These are phyloP conservation scores for Rubia peregrina DNA, from an alignment of 305 asterid genomes.

Conservation along the genomic window DNA sequence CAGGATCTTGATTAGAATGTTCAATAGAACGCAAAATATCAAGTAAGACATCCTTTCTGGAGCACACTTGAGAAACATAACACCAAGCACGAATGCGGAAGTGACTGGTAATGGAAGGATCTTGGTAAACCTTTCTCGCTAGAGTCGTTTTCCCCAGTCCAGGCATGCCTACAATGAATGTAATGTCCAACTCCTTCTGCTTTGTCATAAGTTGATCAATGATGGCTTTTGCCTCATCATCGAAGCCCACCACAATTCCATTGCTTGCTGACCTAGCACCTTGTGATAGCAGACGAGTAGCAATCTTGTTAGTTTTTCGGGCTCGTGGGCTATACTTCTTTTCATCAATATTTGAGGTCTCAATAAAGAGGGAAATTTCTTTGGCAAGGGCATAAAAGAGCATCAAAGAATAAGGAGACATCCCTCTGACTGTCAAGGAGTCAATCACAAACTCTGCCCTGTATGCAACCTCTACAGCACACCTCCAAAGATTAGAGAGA, in stretches of 20 bases:
- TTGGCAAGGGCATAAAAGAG: conserved; percentile 1
- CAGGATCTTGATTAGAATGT: neutral
- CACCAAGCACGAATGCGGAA: conserved; percentile 5
- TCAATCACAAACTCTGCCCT: conserved; percentile 7
- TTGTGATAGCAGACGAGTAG: conserved; percentile 2
- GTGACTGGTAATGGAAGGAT: neutral
- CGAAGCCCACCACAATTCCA: conserved; percentile 2
- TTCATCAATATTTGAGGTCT: neutral
- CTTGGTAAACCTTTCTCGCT: conserved; percentile 2
- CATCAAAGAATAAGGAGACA: conserved; percentile 2
- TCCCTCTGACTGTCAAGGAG: neutral
- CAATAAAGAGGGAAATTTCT: neutral
- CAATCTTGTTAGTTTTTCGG: neutral
- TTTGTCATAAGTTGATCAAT: conserved; percentile 1
- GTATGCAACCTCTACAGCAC: conserved; percentile 6
- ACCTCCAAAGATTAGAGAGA: neutral
- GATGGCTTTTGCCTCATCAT: conserved; percentile 3
- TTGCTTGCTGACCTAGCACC: neutral
- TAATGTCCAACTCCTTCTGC: conserved; percentile 2
- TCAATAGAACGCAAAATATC: conserved; percentile 7
- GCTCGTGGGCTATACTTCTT: neutral
- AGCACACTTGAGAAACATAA: neutral
- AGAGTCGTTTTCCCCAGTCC: conserved; percentile 2
- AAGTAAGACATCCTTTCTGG: neutral
- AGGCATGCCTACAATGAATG: conserved; percentile 3